These are phyloP conservation scores for Talaromyces adpressus DNA, from an alignment of 495 filamentous ascomycete genomes.

Conservation along the genomic window DNA sequence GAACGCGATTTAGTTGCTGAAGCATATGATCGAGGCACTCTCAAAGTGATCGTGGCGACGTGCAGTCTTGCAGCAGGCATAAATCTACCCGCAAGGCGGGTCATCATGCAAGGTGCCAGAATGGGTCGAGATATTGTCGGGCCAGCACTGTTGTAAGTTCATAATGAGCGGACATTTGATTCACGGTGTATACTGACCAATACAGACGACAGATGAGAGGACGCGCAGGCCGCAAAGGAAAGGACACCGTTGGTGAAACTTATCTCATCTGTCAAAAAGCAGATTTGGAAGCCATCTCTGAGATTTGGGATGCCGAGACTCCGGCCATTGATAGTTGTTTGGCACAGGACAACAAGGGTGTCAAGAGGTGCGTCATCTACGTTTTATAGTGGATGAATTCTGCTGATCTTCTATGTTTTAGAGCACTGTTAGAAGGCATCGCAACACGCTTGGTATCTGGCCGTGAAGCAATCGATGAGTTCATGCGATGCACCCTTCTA, in stretches of 20 bases:
- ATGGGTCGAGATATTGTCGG: slow-evolving; percentile 75
- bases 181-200: slow-evolving; percentile 4
- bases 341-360: slow-evolving; percentile 57
- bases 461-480: slow-evolving; percentile 60
- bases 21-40: slow-evolving; percentile 61
- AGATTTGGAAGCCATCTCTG: slow-evolving; percentile 64
- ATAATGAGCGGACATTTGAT: neutral
- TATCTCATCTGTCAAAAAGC: slow-evolving; percentile 66
- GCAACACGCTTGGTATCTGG: slow-evolving; percentile 66
- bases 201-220: slow-evolving; percentile 75
- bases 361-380: slow-evolving; percentile 47
- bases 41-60: slow-evolving; percentile 73
- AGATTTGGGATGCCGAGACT: slow-evolving; percentile 67
- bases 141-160: slow-evolving; percentile 62
- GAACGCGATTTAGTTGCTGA: slow-evolving; percentile 69
- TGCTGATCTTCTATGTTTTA: slow-evolving; percentile 17
- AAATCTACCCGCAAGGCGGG: slow-evolving; percentile 67
- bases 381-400: neutral
- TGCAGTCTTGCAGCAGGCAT: slow-evolving; percentile 82
- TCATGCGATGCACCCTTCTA: slow-evolving; percentile 61
- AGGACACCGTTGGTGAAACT: slow-evolving; percentile 74
- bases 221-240: slow-evolving; percentile 75
- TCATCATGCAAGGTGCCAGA: slow-evolving; percentile 69
- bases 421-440: slow-evolving; percentile 69
- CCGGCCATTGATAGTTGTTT: slow-evolving; percentile 66